Evolutionary conservation across 495 filamentous ascomycete species (phyloP).

Genomic region (Penicillium odoratum): DNA sequence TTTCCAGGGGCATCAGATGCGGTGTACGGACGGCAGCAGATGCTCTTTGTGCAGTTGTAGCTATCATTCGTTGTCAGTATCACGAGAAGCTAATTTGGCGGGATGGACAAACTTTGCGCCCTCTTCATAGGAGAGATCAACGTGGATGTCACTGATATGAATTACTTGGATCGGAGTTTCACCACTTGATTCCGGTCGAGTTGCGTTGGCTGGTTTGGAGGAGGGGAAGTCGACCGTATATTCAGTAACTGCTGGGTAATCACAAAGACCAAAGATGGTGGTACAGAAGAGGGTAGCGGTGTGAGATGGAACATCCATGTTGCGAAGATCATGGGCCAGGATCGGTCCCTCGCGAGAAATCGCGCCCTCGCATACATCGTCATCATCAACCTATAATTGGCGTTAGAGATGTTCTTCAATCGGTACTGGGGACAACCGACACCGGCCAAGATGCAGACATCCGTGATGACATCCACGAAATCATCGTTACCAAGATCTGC

Average conservation of each 20-base stretch:
- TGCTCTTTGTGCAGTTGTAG: constrained; percentile 53
- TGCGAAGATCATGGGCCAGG: constrained; percentile 46
- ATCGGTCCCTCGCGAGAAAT: constrained; percentile 50
- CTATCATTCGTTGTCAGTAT: constrained; percentile 3
- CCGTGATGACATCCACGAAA: constrained; percentile 42
- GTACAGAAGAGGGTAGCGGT: constrained; percentile 50
- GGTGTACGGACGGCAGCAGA: constrained; percentile 56
- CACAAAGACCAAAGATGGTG: constrained; percentile 51
- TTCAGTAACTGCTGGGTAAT: constrained; percentile 41
- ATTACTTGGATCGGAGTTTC: constrained; percentile 48
- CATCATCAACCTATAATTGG: constrained; percentile 33
- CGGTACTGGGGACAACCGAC: constrained; percentile 20
- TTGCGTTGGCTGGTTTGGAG: constrained; percentile 35
- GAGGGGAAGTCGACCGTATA: constrained; percentile 47
- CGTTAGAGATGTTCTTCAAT: background rate
- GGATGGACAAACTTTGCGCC: constrained; percentile 35
- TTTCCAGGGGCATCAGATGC: constrained; percentile 42
- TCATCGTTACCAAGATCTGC: constrained; percentile 43
- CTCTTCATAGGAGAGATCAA: constrained; percentile 49
- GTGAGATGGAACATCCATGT: constrained; percentile 44
- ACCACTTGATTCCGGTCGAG: constrained; percentile 44
- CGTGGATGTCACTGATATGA: constrained; percentile 56
- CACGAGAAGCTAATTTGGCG: too few relatives aligned
- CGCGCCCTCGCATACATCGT: constrained; percentile 49
- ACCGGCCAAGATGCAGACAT: constrained; percentile 44